Conservation (phyloP, 441 rosid genomes). For the Brassica hybrid region DNA sequence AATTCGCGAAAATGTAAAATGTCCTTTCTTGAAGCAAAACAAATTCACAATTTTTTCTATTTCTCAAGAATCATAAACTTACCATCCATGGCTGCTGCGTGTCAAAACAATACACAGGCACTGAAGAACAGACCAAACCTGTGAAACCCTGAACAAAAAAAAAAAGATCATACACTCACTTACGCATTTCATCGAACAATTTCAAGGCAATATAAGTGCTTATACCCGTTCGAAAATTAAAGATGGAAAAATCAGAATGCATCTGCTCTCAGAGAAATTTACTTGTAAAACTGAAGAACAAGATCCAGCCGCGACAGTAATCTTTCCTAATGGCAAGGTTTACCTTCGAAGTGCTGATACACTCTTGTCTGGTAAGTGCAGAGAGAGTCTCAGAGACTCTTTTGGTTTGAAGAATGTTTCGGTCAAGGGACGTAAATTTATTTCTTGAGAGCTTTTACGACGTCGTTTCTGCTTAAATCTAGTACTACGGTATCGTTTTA, state of each 20-base stretch:
- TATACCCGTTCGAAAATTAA: not conserved
- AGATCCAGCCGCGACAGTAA: not conserved
- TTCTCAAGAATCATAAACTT: constrained; percentile 38
- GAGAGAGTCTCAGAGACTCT: not conserved
- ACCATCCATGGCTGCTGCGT: constrained; percentile 73
- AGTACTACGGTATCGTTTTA: not conserved
- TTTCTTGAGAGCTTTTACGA: too few species aligned
- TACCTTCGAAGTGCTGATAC: not conserved
- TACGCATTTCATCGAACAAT: constrained; percentile 50
- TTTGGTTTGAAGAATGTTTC: not conserved
- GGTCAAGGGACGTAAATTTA: not conserved
- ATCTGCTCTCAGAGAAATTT: not conserved
- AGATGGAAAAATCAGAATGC: not conserved
- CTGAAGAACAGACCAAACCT: constrained; percentile 16
- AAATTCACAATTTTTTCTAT: not conserved
- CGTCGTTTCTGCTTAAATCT: not conserved
- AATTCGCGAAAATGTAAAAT: not conserved
- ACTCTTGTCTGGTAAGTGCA: not conserved
- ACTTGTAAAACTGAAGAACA: not conserved
- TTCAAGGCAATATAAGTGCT: constrained; percentile 19
- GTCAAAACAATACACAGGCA: constrained; percentile 13
- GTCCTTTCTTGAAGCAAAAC: not conserved
- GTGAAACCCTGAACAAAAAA: constrained; percentile 36
- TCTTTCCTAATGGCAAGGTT: not conserved
- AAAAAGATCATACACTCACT: not conserved